These are phyloP conservation scores for Xylaria sp. DNA, from an alignment of 2,329 filamentous ascomycete species.

Conservation along the genomic window DNA sequence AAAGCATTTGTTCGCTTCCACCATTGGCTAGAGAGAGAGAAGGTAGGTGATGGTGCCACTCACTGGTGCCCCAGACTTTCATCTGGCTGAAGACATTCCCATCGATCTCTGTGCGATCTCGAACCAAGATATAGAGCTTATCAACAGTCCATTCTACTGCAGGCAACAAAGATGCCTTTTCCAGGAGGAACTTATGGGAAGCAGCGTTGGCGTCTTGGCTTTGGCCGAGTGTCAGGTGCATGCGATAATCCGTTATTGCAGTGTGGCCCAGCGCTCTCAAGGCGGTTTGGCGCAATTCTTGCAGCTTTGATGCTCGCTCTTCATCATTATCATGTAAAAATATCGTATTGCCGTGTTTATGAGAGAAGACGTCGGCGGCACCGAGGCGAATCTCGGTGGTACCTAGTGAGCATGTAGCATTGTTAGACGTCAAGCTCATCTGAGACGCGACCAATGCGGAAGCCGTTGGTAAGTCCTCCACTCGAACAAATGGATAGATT, in stretches of 20 bases:
- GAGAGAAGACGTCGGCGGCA: slow-evolving; percentile 53
- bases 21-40: not conserved
- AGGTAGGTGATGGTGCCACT: not conserved
- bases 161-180: slow-evolving; percentile 58
- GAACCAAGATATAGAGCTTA: slow-evolving; percentile 58
- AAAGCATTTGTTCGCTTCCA: not conserved
- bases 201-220: slow-evolving; percentile 52
- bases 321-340: slow-evolving; percentile 47
- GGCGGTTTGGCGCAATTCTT: slow-evolving; percentile 44
- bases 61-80: slow-evolving; percentile 58
- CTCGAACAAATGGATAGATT: slow-evolving; percentile 67
- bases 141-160: slow-evolving; percentile 54
- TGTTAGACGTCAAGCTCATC: slow-evolving; percentile 32
- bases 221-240: slow-evolving; percentile 68
- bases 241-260: slow-evolving; percentile 41
- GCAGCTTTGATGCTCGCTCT: slow-evolving; percentile 33
- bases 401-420: slow-evolving; percentile 13
- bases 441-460: slow-evolving; percentile 46
- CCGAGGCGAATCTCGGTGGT: slow-evolving; percentile 44
- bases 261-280: slow-evolving; percentile 45
- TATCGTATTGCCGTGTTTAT: slow-evolving; percentile 57
- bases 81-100: slow-evolving; percentile 52
- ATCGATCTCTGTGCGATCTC: slow-evolving; percentile 47
- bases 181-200: slow-evolving; percentile 56
- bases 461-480: slow-evolving; percentile 52